A percentile compares a stretch with the other conserved stretches of the same genome.
phyloP scores from a whole-genome alignment of 2,329 filamentous ascomycete genomes.

The Scedosporium aurantiacum region DNA sequence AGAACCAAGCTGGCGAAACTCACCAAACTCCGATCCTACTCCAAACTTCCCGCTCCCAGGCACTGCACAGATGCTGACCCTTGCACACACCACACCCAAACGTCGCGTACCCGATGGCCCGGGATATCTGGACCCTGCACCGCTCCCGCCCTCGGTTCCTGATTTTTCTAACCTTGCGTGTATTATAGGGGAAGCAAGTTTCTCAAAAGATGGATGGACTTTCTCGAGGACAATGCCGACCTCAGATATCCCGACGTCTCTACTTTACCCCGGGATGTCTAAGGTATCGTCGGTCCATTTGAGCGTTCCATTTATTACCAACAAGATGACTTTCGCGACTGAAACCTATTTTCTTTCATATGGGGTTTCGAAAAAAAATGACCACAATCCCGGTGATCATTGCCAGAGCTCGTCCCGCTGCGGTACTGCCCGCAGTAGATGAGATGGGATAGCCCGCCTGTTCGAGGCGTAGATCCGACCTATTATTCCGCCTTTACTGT shows the following conservation, averaged over 20 bases:
- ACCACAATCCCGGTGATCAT: background rate
- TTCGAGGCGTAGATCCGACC: background rate
- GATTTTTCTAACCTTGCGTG: slow-evolving; percentile 9
- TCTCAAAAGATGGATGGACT: slow-evolving; percentile 82
- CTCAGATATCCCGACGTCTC: slow-evolving; percentile 71
- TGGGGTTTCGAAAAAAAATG: background rate
- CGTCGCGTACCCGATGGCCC: background rate
- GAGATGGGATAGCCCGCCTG: too few relatives aligned
- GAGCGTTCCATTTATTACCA: background rate
- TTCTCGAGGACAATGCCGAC: slow-evolving; percentile 81
- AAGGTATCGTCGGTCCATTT: background rate
- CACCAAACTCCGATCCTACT: background rate
- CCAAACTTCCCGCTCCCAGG: background rate
- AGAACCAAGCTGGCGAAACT: background rate
- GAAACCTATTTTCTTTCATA: background rate
- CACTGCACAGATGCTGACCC: background rate
- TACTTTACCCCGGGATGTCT: slow-evolving; percentile 17
- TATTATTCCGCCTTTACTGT: background rate
- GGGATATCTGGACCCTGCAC: background rate
- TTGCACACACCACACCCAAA: background rate
- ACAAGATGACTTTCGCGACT: background rate
- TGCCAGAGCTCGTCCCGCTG: background rate
- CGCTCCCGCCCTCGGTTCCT: slow-evolving; percentile 8
- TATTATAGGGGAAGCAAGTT: slow-evolving; percentile 65
- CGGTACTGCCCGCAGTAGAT: too few relatives aligned